Evolutionary conservation across 2,329 filamentous ascomycete species (phyloP).

Genomic region (Alternaria atra): DNA sequence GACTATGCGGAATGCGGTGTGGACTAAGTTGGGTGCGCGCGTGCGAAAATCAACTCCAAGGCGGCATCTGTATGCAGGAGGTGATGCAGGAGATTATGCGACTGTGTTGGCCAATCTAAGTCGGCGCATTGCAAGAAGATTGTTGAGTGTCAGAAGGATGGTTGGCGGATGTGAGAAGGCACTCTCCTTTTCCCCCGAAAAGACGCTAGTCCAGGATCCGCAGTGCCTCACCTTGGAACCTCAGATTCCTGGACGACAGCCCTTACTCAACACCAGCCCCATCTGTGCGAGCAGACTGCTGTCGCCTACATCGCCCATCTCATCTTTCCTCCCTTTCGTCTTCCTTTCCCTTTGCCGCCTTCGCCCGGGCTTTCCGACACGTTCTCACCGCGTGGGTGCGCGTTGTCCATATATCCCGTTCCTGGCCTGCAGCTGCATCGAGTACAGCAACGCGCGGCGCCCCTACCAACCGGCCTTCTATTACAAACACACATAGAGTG

Average conservation of each 20-base stretch:
- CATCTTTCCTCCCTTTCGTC: conserved; percentile 20
- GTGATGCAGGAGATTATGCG: conserved; percentile 22
- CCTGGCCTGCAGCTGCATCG: conserved; percentile 32
- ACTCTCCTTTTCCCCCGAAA: conserved; percentile 25
- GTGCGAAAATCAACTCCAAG: neutral
- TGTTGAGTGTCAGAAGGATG: conserved; percentile 22
- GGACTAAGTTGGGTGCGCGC: conserved; percentile 14
- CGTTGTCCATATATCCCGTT: conserved; percentile 35
- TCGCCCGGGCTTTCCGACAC: conserved; percentile 24
- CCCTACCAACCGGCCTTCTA: conserved; percentile 15
- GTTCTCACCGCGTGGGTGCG: conserved; percentile 40
- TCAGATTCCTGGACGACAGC: conserved; percentile 33
- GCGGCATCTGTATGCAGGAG: conserved; percentile 1
- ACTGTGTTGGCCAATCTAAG: conserved; percentile 13
- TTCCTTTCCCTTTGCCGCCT: conserved; percentile 9
- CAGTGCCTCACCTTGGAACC: conserved; percentile 28
- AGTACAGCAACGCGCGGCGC: conserved; percentile 23
- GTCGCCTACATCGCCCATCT: conserved; percentile 21
- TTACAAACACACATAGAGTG: conserved; percentile 31
- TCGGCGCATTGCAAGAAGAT: conserved; percentile 15
- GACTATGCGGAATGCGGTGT: conserved; percentile 19
- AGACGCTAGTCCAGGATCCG: conserved; percentile 22
- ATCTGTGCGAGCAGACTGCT: conserved; percentile 29
- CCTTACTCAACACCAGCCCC: conserved; percentile 36
- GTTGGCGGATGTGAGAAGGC: conserved; percentile 24